These are phyloP conservation scores for Ustilago shanxiensis DNA, from an alignment of 1,284 basidiomycete genomes.

Conservation along the genomic window DNA sequence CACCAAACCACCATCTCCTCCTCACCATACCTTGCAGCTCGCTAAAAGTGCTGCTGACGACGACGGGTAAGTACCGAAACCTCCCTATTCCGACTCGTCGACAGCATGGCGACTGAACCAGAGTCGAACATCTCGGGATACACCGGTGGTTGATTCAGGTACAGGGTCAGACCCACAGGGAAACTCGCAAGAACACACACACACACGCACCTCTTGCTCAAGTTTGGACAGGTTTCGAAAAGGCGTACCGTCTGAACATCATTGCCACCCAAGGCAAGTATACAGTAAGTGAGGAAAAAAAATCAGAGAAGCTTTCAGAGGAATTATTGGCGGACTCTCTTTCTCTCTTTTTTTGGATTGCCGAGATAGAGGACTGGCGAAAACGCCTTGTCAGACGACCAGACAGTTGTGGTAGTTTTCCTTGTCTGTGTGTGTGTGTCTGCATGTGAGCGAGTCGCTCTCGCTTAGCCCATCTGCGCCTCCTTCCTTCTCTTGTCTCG, in stretches of 20 bases:
- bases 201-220: no score
- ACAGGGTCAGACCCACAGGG: not conserved
- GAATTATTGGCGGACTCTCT: no score
- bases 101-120: not conserved
- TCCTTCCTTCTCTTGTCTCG: not conserved
- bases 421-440: not conserved
- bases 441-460: not conserved
- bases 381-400: not conserved
- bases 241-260: not conserved
- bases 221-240: not conserved
- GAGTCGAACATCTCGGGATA: not conserved
- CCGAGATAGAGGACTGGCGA: not conserved
- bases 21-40: no score
- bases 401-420: no score
- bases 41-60: no score
- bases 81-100: conserved; percentile 1
- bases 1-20: no score
- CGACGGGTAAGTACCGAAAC: no score
- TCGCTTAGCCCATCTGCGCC: not conserved
- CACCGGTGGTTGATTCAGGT: conserved; percentile 1
- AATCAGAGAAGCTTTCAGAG: no score
- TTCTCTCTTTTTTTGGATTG: conserved; percentile 5
- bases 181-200: no score
- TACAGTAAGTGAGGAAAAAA: not conserved
- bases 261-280: not conserved